Evolutionary conservation across 2,329 filamentous ascomycete genomes (phyloP).

Genomic region (Xylaria sp.): DNA sequence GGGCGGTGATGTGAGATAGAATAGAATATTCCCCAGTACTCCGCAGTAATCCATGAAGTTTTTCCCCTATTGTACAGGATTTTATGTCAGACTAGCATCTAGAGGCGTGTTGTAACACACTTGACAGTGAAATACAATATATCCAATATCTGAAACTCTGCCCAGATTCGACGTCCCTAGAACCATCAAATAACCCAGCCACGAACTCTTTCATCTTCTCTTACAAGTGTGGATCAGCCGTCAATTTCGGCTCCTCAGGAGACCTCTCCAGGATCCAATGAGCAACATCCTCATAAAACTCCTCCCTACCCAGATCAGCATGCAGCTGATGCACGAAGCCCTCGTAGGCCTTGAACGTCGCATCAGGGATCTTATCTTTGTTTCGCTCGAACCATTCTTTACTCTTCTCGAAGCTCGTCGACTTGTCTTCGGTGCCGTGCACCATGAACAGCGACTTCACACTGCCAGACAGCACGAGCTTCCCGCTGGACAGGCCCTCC

Average conservation of each 20-base stretch:
- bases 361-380: constrained; percentile 70
- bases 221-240: constrained; percentile 42
- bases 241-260: constrained; percentile 15
- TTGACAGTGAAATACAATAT: background rate
- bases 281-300: constrained; percentile 68
- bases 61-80: background rate
- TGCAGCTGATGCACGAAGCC: constrained; percentile 83
- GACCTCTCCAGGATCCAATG: constrained; percentile 71
- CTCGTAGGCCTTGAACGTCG: constrained; percentile 77
- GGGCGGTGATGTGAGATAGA: background rate
- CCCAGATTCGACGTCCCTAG: background rate
- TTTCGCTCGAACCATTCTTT: constrained; percentile 69
- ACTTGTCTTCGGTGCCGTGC: constrained; percentile 80
- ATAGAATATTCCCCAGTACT: background rate
- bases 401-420: constrained; percentile 73
- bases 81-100: background rate
- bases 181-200: background rate
- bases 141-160: background rate
- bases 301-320: constrained; percentile 65
- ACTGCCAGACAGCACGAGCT: constrained; percentile 61
- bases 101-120: background rate
- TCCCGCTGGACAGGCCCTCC: constrained; percentile 66
- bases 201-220: too few relatives aligned
- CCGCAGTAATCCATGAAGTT: background rate
- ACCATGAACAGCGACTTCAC: constrained; percentile 75